Evolutionary conservation across 2,329 filamentous ascomycete species (phyloP), one percentile per base, ranked within the genome.

Genomic region (Fonsecaea multimorphosa): DNA sequence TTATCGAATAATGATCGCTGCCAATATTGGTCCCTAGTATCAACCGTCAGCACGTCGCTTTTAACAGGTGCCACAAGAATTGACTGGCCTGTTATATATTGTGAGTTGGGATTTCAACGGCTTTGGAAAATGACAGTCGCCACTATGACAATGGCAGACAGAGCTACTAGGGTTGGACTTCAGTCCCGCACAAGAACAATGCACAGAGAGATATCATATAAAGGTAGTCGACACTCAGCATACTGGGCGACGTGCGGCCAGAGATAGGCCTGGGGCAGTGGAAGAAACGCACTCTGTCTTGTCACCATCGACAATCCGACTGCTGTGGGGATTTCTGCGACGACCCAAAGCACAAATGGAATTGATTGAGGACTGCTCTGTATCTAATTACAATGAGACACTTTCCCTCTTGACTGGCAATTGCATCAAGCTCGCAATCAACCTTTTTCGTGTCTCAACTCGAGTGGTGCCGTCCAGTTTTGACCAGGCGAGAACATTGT

Each of bases 331-430:
- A 24, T 2, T 22, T 9, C 44, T 5, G 44, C 19, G 44, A 49
- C 44, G n/a, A 24, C 44, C 27, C 44, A n/a, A 61, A 65, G 59
- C 61, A 66, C 63, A 66, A 66, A 68, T 34, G 63, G 58, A 70
- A 69, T 71, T 58, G 67, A 69, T 69, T 71, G 69, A 68, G 64
- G 66, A 67, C 65, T 66, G 63, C 61, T 64, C 63, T 68, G 67
- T 71, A 66, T 70, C 69, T 71, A 71, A 66, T 63, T 71, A 71
- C 69, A 71, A 64, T 58, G 62, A 61, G 66, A 67, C 69, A 62
- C 58, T 62, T 62, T 56, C 34, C 11, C 29, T 58, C 38, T 66
- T 55, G 58, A 58, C 52, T 32, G 58, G 57, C 65, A 66, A 57
- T 53, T 58, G 62, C 58, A 19, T 52, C 22, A 49, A 31, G 40